Base-by-base conservation (phyloP, 176 grass and related monocot species). In the Oryza officinalis region DNA sequence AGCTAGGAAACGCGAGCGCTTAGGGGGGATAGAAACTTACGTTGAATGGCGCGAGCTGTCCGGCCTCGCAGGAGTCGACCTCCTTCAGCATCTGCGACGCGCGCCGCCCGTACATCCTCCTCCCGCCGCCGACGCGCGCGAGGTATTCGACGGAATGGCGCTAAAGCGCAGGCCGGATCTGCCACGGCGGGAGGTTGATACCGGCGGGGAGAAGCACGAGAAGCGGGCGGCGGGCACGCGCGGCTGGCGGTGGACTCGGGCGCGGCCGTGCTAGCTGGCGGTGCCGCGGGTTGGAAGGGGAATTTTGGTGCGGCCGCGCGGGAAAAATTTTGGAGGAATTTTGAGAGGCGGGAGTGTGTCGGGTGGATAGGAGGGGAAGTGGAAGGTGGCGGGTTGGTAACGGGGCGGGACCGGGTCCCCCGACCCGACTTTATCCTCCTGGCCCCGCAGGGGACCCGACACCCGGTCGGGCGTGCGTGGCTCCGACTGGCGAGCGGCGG, bases 41-140 rank as follows among this genome's bases (percentile, higher is more conserved):
- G 41, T 94, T 88, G 74, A 88, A 96, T 13, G 93, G 49, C 1
- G 74, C 87, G 38, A 98, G 87, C 50, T 98, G 93, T 25, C 91
- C 93, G 38, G 89, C 79, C 78, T 98, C 96, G 13, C 87, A 92
- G 76, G 86, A 91, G 78, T 90, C 85, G 40, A 93, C 72, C 82
- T 98, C 96, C 89, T 70, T 89, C 49, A 94, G 80, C 64, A 94
- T 81, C 78, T 96, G 96, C 35, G 87, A 74, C n/a, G 93, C 93
- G 41, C 91, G 74, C 88, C 85, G 83, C 69, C 83, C 93, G 78
- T 94, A 94, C 96, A 95, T 98, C 79, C 67, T 86, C 59, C 64
- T 54, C 31, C 22, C 2, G 81, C 69, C 70, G 8, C 23, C 32
- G n/a, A 45, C 74, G 82, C 74, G 12, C 77, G 22, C 54, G 69